Evolutionary conservation across 768 basidiomycete species (phyloP), one percentile per base, ranked within the genome.

Genomic region (Pisolithus orientalis): DNA sequence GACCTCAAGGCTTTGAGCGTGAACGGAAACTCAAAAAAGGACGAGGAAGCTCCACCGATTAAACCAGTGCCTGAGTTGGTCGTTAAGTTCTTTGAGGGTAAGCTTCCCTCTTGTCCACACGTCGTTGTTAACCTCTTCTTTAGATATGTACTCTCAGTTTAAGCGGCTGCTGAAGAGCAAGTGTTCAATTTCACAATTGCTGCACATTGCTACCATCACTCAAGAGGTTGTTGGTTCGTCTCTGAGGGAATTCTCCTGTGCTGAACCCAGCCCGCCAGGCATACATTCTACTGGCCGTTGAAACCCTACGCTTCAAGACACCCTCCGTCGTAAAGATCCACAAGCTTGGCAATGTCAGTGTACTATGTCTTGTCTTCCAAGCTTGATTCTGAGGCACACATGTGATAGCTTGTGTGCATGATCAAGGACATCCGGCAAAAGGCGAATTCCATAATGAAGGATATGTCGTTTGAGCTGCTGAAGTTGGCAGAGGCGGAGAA

Each of bases 251-350:
- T 37, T 11, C 4, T 46, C 44, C 17, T 13, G 2, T n/a, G 24
- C 38, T 62, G 6, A 58, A 43, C 34, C 28, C 7, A 47, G 31
- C 42, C 13, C 51, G 38, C 11, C 47, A 91, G 88, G 90, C 85
- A 3, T 82, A 88, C 59, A 73, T 90, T 43, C 69, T 93, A 2
- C 77, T 93, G 54, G 68, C 74, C 21, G 71, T 86, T n/a, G 85
- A 84, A 62, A 84, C 83, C 0, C 59, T 80, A 48, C 81, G 90
- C 11, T 92, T 91, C 75, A 90, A 87, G 64, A 68, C 80, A 7
- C 66, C 81, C 3, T 79, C 84, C 0, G 74, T 86, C 16, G 77
- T 85, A 39, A 90, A 88, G 64, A 74, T 80, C 38, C 78, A 91
- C 66, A 90, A 85, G 64, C 78, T 87, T 43, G 84, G 85, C 42